These are phyloP conservation scores for Boletus rufocinnamomeus DNA, from an alignment of 768 basidiomycete species.

Conservation along the genomic window DNA sequence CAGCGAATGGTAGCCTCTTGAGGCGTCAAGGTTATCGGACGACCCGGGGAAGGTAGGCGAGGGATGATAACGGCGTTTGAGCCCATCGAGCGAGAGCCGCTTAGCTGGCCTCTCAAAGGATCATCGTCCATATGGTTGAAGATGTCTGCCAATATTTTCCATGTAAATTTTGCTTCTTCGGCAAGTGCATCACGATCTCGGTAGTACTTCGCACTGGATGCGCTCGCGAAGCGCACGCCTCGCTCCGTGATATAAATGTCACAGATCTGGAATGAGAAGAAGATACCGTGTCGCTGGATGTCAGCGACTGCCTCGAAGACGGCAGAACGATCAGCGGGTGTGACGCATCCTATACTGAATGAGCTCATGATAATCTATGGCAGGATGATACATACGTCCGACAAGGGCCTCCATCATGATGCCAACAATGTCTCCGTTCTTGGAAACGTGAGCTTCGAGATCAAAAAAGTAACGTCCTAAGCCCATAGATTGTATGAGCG, in stretches of 20 bases:
- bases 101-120: neutral
- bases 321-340: constrained; percentile 27
- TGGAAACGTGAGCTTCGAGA: constrained; percentile 32
- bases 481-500: constrained; percentile 31
- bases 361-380: constrained; percentile 1
- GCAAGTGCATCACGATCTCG: constrained; percentile 31
- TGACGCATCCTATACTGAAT: constrained; percentile 23
- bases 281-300: constrained; percentile 33
- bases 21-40: constrained; percentile 16
- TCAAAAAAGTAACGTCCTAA: constrained; percentile 33
- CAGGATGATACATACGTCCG: constrained; percentile 25
- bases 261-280: constrained; percentile 16
- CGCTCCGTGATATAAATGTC: constrained; percentile 33
- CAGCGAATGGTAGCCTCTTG: constrained; percentile 25
- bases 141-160: constrained; percentile 22
- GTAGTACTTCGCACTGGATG: constrained; percentile 20
- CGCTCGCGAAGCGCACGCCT: constrained; percentile 32
- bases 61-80: constrained; percentile 27
- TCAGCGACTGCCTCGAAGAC: constrained; percentile 35
- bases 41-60: constrained; percentile 27
- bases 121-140: constrained; percentile 21
- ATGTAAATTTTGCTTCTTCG: constrained; percentile 15
- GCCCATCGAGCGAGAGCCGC: constrained; percentile 4
- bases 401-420: constrained; percentile 33
- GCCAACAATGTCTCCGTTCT: constrained; percentile 33